These are phyloP conservation scores for Yarrowia sp. DNA, from an alignment of 805 yeast species.

Conservation along the genomic window DNA sequence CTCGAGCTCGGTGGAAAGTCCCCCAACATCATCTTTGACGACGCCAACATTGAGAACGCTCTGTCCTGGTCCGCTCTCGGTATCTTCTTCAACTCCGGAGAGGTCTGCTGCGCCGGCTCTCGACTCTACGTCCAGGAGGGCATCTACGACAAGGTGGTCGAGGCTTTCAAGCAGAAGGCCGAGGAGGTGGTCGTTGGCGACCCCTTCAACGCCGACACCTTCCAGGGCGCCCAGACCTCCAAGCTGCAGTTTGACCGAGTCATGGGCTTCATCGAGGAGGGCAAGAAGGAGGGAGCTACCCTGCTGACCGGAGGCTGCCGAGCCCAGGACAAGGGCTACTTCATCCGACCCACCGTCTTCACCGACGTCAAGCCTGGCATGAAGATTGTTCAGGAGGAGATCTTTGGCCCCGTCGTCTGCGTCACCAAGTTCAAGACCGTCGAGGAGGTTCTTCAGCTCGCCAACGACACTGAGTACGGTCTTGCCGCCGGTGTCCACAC, in stretches of 20 bases:
- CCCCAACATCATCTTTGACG: conserved; percentile 85
- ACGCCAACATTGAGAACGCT: conserved; percentile 80
- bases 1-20: conserved; percentile 97
- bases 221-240: conserved; percentile 92
- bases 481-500: conserved; percentile 85
- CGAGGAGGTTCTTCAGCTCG: conserved; percentile 70
- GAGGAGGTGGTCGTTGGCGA: conserved; percentile 68
- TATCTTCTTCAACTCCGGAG: conserved; percentile 92
- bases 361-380: conserved; percentile 70
- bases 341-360: conserved; percentile 77
- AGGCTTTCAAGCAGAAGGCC: conserved; percentile 61
- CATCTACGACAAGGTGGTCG: conserved; percentile 75
- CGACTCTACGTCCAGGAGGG: conserved; percentile 86
- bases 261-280: conserved; percentile 73
- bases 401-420: conserved; percentile 85
- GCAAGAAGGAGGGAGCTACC: conserved; percentile 83
- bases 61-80: conserved; percentile 76
- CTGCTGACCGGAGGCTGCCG: conserved; percentile 79
- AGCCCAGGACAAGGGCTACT: conserved; percentile 63
- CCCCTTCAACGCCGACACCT: conserved; percentile 75
- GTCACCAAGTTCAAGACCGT: conserved; percentile 69
- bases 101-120: conserved; percentile 94
- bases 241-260: conserved; percentile 76
- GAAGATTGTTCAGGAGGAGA: conserved; percentile 77
- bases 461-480: conserved; percentile 79